phyloP scores from a whole-genome alignment of 306 rosid species.

The Rosa lucieae region DNA sequence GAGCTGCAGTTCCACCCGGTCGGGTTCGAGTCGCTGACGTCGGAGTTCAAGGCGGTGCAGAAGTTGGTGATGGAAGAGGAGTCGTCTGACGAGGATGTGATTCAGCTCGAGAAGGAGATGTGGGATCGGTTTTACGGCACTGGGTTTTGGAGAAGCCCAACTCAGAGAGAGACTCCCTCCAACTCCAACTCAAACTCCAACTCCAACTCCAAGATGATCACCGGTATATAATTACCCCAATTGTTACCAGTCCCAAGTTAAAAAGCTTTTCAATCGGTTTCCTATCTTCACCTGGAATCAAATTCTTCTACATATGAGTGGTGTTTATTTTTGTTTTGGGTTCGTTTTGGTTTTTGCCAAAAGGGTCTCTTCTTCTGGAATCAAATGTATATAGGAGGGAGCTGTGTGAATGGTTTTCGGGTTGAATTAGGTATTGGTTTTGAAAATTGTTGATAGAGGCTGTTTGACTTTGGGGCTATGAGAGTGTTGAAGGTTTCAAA shows the following conservation, averaged over 20 bases:
- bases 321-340: not conserved
- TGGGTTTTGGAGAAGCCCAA: conserved; percentile 92
- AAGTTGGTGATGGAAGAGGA: conserved; percentile 10
- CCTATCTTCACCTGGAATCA: conserved; percentile 10
- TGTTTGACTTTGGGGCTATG: conserved; percentile 7
- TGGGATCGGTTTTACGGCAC: conserved; percentile 64
- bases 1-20: conserved; percentile 33
- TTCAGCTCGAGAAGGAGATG: conserved; percentile 81
- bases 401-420: not conserved
- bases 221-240: conserved; percentile 1
- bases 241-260: not conserved
- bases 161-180: conserved; percentile 46
- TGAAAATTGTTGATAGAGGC: not conserved
- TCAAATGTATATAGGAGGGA: conserved; percentile 3
- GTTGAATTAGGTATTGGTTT: not conserved
- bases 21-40: not conserved
- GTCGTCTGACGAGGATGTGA: conserved; percentile 31
- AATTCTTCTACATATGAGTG: not conserved
- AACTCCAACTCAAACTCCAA: not conserved
- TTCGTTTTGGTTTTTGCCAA: conserved; percentile 9
- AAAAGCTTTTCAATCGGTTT: not conserved
- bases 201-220: not conserved
- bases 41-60: not conserved
- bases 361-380: not conserved
- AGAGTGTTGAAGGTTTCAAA: conserved; percentile 11